Percentiles rank a stretch among this genome's conserved stretches.
These are phyloP conservation scores for Chlorella sp. DNA, from an alignment of 139 green algal genomes.

Conservation along the genomic window DNA sequence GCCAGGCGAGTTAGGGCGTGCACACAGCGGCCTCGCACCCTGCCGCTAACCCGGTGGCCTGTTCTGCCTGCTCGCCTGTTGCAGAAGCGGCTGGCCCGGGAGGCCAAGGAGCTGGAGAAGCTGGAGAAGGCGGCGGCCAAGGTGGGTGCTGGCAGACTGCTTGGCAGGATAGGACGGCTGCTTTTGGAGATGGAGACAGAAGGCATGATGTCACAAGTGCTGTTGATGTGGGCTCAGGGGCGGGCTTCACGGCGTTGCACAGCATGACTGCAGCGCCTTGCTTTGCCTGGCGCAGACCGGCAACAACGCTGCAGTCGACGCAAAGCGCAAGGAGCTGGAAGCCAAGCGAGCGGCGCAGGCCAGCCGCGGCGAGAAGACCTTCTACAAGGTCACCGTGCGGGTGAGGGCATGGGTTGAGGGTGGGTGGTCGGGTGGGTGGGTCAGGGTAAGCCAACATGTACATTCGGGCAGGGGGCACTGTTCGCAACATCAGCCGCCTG, in stretches of 20 bases:
- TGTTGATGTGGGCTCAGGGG: no score
- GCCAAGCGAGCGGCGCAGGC: constrained; percentile 42
- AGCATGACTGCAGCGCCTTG: no score
- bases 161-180: no score
- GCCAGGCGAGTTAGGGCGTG: no score
- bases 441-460: no score
- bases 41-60: no score
- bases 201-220: no score
- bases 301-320: constrained; percentile 43
- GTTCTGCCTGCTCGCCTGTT: background rate
- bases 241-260: no score
- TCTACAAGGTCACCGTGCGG: constrained; percentile 87
- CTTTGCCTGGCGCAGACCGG: background rate
- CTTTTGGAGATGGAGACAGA: no score
- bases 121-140: constrained; percentile 80
- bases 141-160: constrained; percentile 47
- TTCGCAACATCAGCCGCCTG: no score
- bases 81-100: constrained; percentile 87
- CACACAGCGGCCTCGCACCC: no score
- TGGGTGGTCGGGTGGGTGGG: background rate
- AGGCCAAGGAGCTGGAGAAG: constrained; percentile 81
- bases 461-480: no score
- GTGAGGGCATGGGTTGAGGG: constrained; percentile 42
- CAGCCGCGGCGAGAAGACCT: constrained; percentile 59
- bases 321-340: constrained; percentile 58